Base-by-base conservation (phyloP, 371 early-diverging fungal genomes). In the Mucor mucedo region DNA sequence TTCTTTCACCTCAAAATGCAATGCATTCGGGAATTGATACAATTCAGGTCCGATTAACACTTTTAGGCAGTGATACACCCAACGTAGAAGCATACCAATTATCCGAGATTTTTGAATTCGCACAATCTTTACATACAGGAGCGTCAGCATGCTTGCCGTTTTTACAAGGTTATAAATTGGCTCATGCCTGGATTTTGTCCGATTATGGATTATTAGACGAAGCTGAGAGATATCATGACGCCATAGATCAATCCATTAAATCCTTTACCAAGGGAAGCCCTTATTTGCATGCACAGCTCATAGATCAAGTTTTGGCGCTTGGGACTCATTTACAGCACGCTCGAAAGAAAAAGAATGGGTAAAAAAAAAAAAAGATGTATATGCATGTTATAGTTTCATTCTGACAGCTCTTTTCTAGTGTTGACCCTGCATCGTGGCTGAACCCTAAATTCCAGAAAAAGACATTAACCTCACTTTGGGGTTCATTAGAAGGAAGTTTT, bases 111-210 rank as follows among this genome's bases (percentile, higher is more conserved):
- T 93, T 84, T 66, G 98, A 97, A 72, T 89, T 89, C 74, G 87
- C 88, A 8, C 72, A 82, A 47, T 87, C 90, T 4, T 71, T 75
- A 29, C 76, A 81, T 29, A 81, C 77, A 10, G 80, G 86, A 21
- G 52, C 35, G 0, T 6, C 73, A 13, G 58, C 78, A 28, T 73
- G 87, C 13, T 62, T 96, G 8, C 95, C 96, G 2, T 94, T 92
- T 72, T 69, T 97, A 53, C 96, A 95, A 72, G 89, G 92, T 0
- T 95, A 93, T 78, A 96, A 96, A 69, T 75, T 97, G 7, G 63
- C 79, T 21, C 87, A 91, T 66, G 95, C 95, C 27, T 90, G 88
- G 89, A 83, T 85, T 73, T 79, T 97, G 14, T 83, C 87, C 10
- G 98, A 95, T 63, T 74, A 84, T 63, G 95, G 98, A 13, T 84